Base-by-base conservation (phyloP, 768 basidiomycete species). In the Chalciporus piperatus region DNA sequence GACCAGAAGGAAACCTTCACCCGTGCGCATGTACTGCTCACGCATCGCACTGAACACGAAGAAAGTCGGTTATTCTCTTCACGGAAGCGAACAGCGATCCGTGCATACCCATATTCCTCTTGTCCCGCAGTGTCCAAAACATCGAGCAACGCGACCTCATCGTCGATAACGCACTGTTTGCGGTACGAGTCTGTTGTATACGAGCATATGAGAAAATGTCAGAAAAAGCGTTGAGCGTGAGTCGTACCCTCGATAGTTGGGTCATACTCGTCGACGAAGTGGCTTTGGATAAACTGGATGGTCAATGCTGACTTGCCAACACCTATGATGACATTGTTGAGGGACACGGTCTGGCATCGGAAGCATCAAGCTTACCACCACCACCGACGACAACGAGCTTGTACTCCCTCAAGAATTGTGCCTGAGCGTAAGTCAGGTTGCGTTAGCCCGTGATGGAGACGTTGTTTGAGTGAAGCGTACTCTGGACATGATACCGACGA, bases 331-430 rank as follows among this genome's bases (percentile, higher is more conserved):
- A 12, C 13, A 32, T 17, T 11, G 8, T 3, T 55, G 41, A 47
- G 47, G 16, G 41, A 50, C 3, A 42, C n/a, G 5, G 37, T 9
- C 6, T 10, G 25, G 22, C 17, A 14, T 14, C 2, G 76, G 55
- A 75, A 72, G 50, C 74, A 73, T 9, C 38, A 57, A 48, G 70
- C 81, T 64, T 48, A 89, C 94, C 95, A 82, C 95, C 96, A 66
- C 96, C 96, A 44, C 96, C 96, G 55, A 98, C 96, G 57, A 98
- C 96, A 58, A 98, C 96, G 53, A 98, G 85, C 78, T 98, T 98
- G 76, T 98, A 98, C 70, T 98, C 96, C 63, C 95, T 79, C 71
- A 98, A 75, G 77, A 93, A 93, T 67, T 88, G 87, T 57, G 90
- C 88, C 87, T 92, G 53, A 20, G 23, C 12, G 50, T 11, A 17